Conservation (phyloP, 129 eudicot species). For the Gnaphalium uliginosum region DNA sequence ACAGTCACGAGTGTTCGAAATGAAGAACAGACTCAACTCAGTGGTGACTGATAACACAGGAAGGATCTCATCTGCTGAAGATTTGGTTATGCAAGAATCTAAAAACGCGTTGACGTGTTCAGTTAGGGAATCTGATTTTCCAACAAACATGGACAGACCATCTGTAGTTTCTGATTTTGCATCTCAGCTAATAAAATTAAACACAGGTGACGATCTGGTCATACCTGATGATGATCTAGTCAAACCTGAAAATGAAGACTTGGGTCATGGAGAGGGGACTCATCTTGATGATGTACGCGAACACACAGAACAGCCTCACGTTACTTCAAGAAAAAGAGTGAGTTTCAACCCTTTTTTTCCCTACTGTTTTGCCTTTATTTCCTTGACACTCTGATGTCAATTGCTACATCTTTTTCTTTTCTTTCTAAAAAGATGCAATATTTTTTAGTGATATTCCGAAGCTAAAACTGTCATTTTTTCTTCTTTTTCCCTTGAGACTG, state of each 20-base stretch:
- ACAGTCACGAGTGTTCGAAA: constrained; percentile 46
- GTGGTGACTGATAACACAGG: constrained; percentile 46
- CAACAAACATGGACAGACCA: constrained; percentile 39
- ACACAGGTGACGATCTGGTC: constrained; percentile 31
- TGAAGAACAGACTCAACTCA: constrained; percentile 46
- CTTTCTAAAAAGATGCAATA: too few relatives aligned
- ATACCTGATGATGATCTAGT: constrained; percentile 25
- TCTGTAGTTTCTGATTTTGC: constrained; percentile 46
- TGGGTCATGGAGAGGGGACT: constrained; percentile 41
- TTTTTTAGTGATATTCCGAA: too few relatives aligned
- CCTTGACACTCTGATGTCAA: not conserved
- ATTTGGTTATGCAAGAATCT: constrained; percentile 36
- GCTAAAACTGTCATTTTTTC: too few relatives aligned
- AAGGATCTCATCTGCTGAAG: constrained; percentile 38
- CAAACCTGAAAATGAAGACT: constrained; percentile 41
- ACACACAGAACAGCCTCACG: constrained; percentile 34
- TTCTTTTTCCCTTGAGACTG: too few relatives aligned
- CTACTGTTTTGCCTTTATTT: not conserved
- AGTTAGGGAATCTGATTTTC: constrained; percentile 37
- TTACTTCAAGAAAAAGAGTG: constrained; percentile 44
- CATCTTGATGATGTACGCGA: constrained; percentile 41
- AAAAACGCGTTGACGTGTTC: constrained; percentile 37
- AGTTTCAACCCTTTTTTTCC: constrained; percentile 21
- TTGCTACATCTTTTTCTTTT: too few relatives aligned
- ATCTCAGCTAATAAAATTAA: constrained; percentile 49